These are phyloP conservation scores for Coix lacrymajobi DNA, from an alignment of 176 grass and related monocot genomes.

Conservation along the genomic window DNA sequence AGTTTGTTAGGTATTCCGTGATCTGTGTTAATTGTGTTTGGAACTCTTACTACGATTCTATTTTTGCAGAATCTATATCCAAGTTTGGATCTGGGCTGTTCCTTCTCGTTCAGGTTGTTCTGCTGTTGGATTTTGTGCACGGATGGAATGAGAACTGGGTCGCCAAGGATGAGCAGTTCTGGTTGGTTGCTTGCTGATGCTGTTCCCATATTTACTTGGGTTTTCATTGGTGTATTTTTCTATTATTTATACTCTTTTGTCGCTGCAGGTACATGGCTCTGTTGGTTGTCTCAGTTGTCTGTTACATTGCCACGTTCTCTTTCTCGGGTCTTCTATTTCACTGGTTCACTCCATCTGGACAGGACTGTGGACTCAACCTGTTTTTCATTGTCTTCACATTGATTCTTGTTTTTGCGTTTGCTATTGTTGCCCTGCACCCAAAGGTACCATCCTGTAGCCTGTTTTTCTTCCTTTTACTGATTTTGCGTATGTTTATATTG, in stretches of 20 bases:
- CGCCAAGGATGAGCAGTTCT: slow-evolving; percentile 91
- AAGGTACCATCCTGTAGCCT: slow-evolving; percentile 46
- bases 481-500: background rate
- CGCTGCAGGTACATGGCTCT: slow-evolving; percentile 81
- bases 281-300: slow-evolving; percentile 83
- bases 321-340: slow-evolving; percentile 94
- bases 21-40: background rate
- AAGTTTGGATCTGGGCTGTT: slow-evolving; percentile 98
- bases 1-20: background rate
- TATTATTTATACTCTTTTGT: slow-evolving; percentile 16
- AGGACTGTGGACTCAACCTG: slow-evolving; percentile 88
- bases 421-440: slow-evolving; percentile 83
- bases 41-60: background rate
- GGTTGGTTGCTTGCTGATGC: slow-evolving; percentile 30
- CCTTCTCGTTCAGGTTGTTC: slow-evolving; percentile 96
- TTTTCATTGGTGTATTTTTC: background rate
- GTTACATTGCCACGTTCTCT: slow-evolving; percentile 75
- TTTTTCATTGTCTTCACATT: slow-evolving; percentile 92
- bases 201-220: background rate
- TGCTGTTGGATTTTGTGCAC: slow-evolving; percentile 93
- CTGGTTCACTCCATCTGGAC: slow-evolving; percentile 94
- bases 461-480: background rate
- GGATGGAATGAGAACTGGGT: slow-evolving; percentile 99
- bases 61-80: slow-evolving; percentile 79
- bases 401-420: slow-evolving; percentile 79